Evolutionary conservation across 495 filamentous ascomycete genomes (phyloP).

Genomic region (Oleoguttula mirabilis): DNA sequence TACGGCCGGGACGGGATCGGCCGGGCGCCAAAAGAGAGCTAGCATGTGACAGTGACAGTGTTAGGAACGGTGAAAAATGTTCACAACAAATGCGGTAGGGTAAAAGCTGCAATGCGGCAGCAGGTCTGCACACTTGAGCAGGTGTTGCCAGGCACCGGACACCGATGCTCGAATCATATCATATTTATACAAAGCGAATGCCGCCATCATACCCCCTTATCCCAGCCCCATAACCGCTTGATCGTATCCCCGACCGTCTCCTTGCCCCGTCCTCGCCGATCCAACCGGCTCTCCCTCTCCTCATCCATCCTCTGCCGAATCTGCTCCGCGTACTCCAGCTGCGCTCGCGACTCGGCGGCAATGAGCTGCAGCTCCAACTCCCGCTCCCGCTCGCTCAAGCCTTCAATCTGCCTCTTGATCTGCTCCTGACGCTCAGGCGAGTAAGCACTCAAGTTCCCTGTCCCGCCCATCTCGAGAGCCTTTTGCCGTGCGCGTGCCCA

Average conservation of each 20-base stretch:
- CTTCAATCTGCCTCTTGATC: conserved; percentile 23
- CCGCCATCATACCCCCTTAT: conserved; percentile 2
- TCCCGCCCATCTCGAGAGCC: conserved; percentile 9
- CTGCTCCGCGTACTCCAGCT: conserved; percentile 20
- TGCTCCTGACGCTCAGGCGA: conserved; percentile 17
- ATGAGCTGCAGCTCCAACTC: conserved; percentile 27
- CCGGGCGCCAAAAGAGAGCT: too few species aligned
- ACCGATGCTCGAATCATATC: not conserved
- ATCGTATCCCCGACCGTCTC: conserved; percentile 29
- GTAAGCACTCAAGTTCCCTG: conserved; percentile 11
- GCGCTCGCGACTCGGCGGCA: conserved; percentile 23
- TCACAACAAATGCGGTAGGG: not conserved
- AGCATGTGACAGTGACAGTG: too few species aligned
- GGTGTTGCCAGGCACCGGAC: not conserved
- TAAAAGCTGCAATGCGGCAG: not conserved
- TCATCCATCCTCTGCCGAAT: conserved; percentile 21
- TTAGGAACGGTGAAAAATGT: not conserved
- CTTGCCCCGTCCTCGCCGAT: conserved; percentile 26
- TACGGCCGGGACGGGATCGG: too few species aligned
- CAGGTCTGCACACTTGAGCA: not conserved
- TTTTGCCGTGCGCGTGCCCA: conserved; percentile 9
- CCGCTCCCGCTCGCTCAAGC: conserved; percentile 20
- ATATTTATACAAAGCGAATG: not conserved
- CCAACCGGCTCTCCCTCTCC: conserved; percentile 23
- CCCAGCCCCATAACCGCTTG: conserved; percentile 29